phyloP scores from a whole-genome alignment of 1,284 basidiomycete species.

The Tylopilus sp. region DNA sequence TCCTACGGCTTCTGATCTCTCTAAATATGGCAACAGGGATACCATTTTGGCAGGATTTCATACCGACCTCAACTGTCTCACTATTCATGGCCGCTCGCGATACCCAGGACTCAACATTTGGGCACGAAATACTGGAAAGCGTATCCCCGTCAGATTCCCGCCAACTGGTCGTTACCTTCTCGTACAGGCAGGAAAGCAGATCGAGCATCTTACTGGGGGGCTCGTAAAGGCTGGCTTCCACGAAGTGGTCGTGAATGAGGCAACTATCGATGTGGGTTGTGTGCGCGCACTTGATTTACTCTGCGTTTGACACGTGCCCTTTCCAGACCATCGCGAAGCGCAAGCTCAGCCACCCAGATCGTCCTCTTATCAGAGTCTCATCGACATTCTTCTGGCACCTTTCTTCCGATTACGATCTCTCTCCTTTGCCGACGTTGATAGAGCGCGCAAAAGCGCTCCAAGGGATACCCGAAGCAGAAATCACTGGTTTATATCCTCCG shows the following conservation, averaged over 20 bases:
- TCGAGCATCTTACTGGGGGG: slow-evolving; percentile 84
- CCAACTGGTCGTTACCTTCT: slow-evolving; percentile 65
- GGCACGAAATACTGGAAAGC: slow-evolving; percentile 86
- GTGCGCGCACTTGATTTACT: neutral
- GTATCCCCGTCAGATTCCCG: slow-evolving; percentile 79
- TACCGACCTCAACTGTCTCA: slow-evolving; percentile 77
- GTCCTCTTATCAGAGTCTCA: slow-evolving; percentile 87
- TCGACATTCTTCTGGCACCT: slow-evolving; percentile 95
- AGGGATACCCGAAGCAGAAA: slow-evolving; percentile 36
- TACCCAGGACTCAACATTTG: slow-evolving; percentile 84
- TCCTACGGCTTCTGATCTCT: slow-evolving; percentile 84
- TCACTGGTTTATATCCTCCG: slow-evolving; percentile 55
- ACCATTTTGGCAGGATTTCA: slow-evolving; percentile 90
- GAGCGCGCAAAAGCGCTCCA: slow-evolving; percentile 42
- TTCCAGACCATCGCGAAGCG: slow-evolving; percentile 61
- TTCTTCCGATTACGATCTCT: slow-evolving; percentile 75
- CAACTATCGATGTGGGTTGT: slow-evolving; percentile 58
- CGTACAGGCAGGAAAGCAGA: slow-evolving; percentile 88
- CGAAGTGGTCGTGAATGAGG: slow-evolving; percentile 83
- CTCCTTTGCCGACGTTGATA: slow-evolving; percentile 55
- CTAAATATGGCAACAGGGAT: slow-evolving; percentile 68
- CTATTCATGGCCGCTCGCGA: slow-evolving; percentile 85
- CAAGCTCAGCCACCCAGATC: slow-evolving; percentile 53
- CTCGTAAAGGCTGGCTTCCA: slow-evolving; percentile 89
- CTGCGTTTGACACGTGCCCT: slow-evolving; percentile 3